These are phyloP conservation scores for Septoria linicola DNA, from an alignment of 2,329 filamentous ascomycete species.

Conservation along the genomic window DNA sequence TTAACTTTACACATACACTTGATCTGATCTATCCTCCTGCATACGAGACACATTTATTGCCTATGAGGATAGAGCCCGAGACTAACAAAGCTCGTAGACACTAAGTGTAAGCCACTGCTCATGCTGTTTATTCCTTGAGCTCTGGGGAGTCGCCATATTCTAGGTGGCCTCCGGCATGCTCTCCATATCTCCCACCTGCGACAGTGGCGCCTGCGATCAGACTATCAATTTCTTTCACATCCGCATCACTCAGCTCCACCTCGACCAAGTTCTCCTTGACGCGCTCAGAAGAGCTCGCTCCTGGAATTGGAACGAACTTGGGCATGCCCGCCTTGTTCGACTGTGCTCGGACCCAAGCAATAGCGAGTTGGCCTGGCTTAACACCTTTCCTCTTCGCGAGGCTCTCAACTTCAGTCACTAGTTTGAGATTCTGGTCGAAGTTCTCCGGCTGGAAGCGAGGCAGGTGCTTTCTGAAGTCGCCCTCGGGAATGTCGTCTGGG, in stretches of 20 bases:
- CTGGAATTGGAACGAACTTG: conserved; percentile 47
- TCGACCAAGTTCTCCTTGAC: conserved; percentile 43
- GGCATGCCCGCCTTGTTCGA: conserved; percentile 47
- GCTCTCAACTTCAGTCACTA: conserved; percentile 58
- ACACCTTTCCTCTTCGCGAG: conserved; percentile 59
- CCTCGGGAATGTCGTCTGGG: conserved; percentile 55
- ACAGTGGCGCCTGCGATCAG: conserved; percentile 51
- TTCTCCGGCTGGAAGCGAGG: conserved; percentile 64
- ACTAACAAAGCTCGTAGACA: conserved; percentile 2
- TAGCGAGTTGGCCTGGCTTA: conserved; percentile 49
- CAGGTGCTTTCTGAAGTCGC: conserved; percentile 46
- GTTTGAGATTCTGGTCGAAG: conserved; percentile 63
- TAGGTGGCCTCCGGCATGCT: conserved; percentile 22
- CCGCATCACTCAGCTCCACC: conserved; percentile 47
- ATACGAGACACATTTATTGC: not conserved
- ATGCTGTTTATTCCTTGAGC: conserved; percentile 19
- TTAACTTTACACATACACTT: conserved; percentile 50
- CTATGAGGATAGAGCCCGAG: not conserved
- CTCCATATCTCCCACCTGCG: conserved; percentile 44
- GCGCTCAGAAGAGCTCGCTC: conserved; percentile 40
- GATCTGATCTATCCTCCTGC: conserved; percentile 39
- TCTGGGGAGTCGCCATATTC: conserved; percentile 33
- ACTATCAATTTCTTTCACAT: conserved; percentile 53
- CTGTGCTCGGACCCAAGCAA: conserved; percentile 50
- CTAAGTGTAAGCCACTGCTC: no score